Evolutionary conservation across 306 rosid species (phyloP), one percentile per base, ranked within the genome.

Genomic region (Glycyrrhiza uralensis): DNA sequence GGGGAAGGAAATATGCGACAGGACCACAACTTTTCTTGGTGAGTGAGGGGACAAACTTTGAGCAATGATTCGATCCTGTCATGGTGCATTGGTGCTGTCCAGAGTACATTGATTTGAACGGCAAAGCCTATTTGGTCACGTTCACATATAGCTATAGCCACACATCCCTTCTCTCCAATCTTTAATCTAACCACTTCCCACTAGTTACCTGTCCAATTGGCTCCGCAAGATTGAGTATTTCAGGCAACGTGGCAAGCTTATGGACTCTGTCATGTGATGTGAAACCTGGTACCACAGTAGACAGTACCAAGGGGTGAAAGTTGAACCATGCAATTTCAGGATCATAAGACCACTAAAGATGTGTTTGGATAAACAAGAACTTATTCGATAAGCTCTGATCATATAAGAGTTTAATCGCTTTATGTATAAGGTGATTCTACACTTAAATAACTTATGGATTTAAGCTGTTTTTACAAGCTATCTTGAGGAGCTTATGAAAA

Each of bases 41-140:
- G 28, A 24, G 61, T 69, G 55, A 51, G 17, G 49, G 61, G 47
- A 32, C 7, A 57, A 30, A 19, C 15, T 36, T 56, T 46, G 28
- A 55, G 61, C 55, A 57, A 14, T 57, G 66, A 70, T 69, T 18
- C 10, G 29, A 69, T 44, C 54, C 45, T 62, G 19, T 22, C 45
- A 61, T 56, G 39, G 81, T 77, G 87, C 69, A 39, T 55, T 56
- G 39, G 81, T 77, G 87, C 69, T 52, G 41, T 79, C 72, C 49
- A 51, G 68, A 24, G 44, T 18, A 49, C 30, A 19, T 1, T 55
- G 81, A 83, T 79, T 60, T 68, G 69, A 73, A 70, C 5, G 28
- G 24, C 66, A 46, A 36, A 44, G 10, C 58, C 28, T 38, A 63
- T 59, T 18, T 51, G 75, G 42, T 56, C 80, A 70, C 59, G 75